phyloP scores from a whole-genome alignment of 495 filamentous ascomycete genomes.

The Cryomyces antarcticus region DNA sequence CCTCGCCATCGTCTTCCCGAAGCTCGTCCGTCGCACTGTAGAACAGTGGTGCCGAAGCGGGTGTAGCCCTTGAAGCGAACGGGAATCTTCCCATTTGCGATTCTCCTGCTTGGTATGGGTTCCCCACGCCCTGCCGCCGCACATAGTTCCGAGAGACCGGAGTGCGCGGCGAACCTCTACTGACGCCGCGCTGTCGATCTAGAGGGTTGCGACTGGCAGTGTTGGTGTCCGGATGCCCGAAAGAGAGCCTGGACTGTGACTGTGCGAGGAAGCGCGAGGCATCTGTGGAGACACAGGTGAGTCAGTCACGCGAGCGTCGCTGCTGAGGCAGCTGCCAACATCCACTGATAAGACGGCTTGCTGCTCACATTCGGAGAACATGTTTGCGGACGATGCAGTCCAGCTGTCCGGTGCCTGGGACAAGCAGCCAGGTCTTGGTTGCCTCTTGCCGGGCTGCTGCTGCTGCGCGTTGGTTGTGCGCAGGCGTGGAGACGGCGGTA shows the following conservation, averaged over 20 bases:
- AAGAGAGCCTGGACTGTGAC: conserved; percentile 73
- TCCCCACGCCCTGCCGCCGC: conserved; percentile 30
- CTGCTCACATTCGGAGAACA: conserved; percentile 94
- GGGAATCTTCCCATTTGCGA: conserved; percentile 56
- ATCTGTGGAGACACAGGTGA: conserved; percentile 33
- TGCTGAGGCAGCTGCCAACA: conserved; percentile 7
- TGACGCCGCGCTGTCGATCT: conserved; percentile 24
- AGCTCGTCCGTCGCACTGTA: conserved; percentile 69
- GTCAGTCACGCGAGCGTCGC: conserved; percentile 14
- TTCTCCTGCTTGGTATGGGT: conserved; percentile 48
- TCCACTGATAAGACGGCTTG: conserved; percentile 7
- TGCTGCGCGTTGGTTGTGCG: too few relatives aligned
- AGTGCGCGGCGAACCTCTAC: conserved; percentile 24
- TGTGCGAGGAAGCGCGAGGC: conserved; percentile 93
- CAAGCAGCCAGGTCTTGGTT: too few relatives aligned
- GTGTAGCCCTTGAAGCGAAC: conserved; percentile 52
- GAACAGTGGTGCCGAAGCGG: conserved; percentile 67
- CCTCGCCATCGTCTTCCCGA: conserved; percentile 71
- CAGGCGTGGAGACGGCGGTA: too few relatives aligned
- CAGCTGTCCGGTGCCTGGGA: too few relatives aligned
- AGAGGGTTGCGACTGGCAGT: conserved; percentile 27
- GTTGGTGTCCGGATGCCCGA: conserved; percentile 34
- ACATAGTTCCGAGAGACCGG: conserved; percentile 29
- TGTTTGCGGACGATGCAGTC: too few relatives aligned
- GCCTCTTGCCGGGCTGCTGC: too few relatives aligned